Base-by-base conservation (phyloP, 2,329 filamentous ascomycete species). In the Corinectria fuckeliana region DNA sequence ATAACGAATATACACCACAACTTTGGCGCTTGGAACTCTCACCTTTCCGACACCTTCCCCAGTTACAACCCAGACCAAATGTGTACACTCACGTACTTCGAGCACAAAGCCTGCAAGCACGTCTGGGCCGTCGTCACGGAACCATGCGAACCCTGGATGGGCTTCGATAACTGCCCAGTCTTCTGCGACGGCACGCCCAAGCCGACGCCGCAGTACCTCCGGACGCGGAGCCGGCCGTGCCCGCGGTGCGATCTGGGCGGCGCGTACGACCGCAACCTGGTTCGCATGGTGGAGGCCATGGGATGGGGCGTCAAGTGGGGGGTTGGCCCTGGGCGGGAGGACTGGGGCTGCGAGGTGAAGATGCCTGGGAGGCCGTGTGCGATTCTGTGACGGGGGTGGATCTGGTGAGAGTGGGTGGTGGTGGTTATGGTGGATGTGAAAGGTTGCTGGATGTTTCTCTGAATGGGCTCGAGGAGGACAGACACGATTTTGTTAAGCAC, bases 71-170 rank as follows among this genome's bases (percentile, higher is more conserved):
- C 23, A 16, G 39, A 26, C 34, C 62, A 41, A 2, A 85, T 85
- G 83, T 85, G 83, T 70, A 64, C 67, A 16, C 76, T 80, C n/a
- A 78, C 74, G 23, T 80, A 81, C 71, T 83, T 78, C 72, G 74
- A 76, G 58, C 80, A 83, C 71, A 79, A 77, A 49, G 66, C 64
- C 58, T 86, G 84, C 77, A 74, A 75, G 10, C 84, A 85, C 75
- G 78, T 76, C 65, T 87, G 84, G 84, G 76, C 81, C 39, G 69
- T 78, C 60, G 76, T 86, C 66, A 72, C 71, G 3, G 61, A 72
- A 42, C 78, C 81, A 5, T 87, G 84, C 74, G 75, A 67, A 4
- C 81, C 81, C 0, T 79, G 79, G 11, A 76, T 77, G 71, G 82
- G 83, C 59, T 85, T 86, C 73, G 72, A 71, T 58, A 81, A 73